Evolutionary conservation across 1,284 basidiomycete genomes (phyloP).

Genomic region (Bondarzewia mesenterica): DNA sequence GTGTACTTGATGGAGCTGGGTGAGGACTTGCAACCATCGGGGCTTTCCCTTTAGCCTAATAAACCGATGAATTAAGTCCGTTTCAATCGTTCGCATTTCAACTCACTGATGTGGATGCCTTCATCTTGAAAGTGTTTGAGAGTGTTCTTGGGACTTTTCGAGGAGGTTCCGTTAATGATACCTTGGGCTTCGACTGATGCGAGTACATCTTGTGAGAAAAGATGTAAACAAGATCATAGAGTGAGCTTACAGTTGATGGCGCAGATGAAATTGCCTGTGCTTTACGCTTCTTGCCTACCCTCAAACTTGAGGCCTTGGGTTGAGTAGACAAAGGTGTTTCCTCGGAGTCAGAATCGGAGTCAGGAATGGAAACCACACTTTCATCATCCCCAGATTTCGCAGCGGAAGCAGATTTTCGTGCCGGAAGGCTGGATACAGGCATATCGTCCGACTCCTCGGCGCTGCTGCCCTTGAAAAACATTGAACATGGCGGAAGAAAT

Average conservation of each 20-base stretch:
- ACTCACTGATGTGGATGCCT: neutral
- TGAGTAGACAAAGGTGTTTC: neutral
- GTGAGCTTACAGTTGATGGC: neutral
- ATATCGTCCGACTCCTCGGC: neutral
- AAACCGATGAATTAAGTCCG: too few species aligned
- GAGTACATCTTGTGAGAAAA: neutral
- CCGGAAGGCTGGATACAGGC: neutral
- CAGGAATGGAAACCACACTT: neutral
- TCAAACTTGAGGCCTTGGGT: neutral
- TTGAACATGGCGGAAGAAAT: neutral
- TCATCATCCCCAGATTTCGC: neutral
- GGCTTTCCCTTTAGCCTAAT: neutral
- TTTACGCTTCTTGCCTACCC: neutral
- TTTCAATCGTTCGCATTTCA: too few species aligned
- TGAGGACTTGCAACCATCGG: neutral
- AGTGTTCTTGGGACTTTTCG: neutral
- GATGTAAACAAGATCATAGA: neutral
- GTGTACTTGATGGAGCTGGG: neutral
- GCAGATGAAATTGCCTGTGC: neutral
- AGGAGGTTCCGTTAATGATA: neutral
- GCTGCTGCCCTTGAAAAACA: neutral
- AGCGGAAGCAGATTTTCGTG: neutral
- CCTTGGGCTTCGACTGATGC: neutral
- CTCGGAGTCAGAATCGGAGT: neutral
- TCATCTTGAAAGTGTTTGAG: neutral